Base-by-base conservation (phyloP, 768 basidiomycete species). In the Phylloporus sp. region DNA sequence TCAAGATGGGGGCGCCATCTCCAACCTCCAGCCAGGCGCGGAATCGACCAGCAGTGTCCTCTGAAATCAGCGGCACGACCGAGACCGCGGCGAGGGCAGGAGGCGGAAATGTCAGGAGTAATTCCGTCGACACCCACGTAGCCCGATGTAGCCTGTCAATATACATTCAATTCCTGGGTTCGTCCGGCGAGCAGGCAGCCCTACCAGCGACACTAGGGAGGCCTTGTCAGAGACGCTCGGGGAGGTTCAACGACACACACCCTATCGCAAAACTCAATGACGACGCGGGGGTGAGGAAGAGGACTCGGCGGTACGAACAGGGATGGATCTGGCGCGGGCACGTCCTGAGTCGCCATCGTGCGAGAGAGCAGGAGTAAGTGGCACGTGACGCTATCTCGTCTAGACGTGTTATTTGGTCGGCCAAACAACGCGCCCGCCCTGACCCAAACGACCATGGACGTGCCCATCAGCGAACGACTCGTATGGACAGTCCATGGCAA, bases 191-290 rank as follows among this genome's bases (percentile, higher is more conserved):
- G 14, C 35, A 39, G 22, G 24, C 18, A 43, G n/a, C 48, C 77
- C 62, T 62, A 89, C 89, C 89, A 93, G 65, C 86, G 84, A 65
- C 90, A 91, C 85, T 89, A 51, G 35, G 50, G 18, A 10, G 26
- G 36, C 29, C 38, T 15, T 28, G 43, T 56, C 6, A 62, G 47
- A 40, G 11, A 39, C 22, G 33, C 21, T n/a, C n/a, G n/a, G n/a
- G n/a, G 8, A 33, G 1, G 7, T 15, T 37, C 7, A 44, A 45
- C 41, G 40, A 42, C 14, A 11, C 86, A 60, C 61, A 91, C 89
- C 71, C 90, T 74, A 64, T 94, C 90, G 65, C 93, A 97, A 61
- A 91, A 97, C 65, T 97, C 93, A 52, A 97, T 87, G 7, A 77
- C 77, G n/a, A 95, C 69, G 23, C 77, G 77, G 3, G 87, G 80